These are phyloP conservation scores for Truncatella angustata DNA, from an alignment of 2,329 filamentous ascomycete species.

Conservation along the genomic window DNA sequence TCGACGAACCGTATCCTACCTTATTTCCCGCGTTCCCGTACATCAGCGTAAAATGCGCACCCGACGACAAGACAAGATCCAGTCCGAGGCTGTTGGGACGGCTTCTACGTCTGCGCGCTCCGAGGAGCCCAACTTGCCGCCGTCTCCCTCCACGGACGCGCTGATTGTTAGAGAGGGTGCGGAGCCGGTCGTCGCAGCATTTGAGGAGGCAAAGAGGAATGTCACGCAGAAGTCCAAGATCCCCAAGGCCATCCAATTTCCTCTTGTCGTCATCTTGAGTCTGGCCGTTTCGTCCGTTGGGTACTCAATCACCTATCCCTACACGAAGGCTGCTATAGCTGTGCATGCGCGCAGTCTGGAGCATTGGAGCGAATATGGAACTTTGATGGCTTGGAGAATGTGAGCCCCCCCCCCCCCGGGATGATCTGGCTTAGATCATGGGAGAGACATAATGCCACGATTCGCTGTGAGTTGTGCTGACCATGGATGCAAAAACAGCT, in stretches of 20 bases:
- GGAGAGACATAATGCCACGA: not conserved
- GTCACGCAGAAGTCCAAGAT: conserved; percentile 37
- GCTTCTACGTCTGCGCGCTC: not conserved
- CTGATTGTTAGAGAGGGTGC: conserved; percentile 5
- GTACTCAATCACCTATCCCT: conserved; percentile 59
- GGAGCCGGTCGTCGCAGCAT: not conserved
- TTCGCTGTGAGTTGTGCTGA: not conserved
- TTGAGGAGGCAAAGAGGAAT: conserved; percentile 3
- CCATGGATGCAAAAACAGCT: conserved; percentile 41
- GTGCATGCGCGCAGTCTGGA: conserved; percentile 63
- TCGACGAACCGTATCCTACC: too few species aligned
- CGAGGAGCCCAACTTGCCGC: not conserved
- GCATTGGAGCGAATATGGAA: conserved; percentile 59
- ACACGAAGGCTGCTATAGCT: conserved; percentile 65
- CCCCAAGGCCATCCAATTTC: conserved; percentile 47
- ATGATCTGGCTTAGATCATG: not conserved
- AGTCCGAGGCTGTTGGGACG: not conserved
- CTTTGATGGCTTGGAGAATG: conserved; percentile 53
- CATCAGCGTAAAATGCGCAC: conserved; percentile 12
- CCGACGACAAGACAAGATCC: conserved; percentile 11
- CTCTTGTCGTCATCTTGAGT: conserved; percentile 51
- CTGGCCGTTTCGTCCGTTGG: conserved; percentile 63
- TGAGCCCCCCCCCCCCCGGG: conserved; percentile 34
- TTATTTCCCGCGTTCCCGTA: not conserved
- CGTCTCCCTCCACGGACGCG: conserved; percentile 6